Base-by-base conservation (phyloP, 2,329 filamentous ascomycete species). In the Pestalotiopsis sp. region DNA sequence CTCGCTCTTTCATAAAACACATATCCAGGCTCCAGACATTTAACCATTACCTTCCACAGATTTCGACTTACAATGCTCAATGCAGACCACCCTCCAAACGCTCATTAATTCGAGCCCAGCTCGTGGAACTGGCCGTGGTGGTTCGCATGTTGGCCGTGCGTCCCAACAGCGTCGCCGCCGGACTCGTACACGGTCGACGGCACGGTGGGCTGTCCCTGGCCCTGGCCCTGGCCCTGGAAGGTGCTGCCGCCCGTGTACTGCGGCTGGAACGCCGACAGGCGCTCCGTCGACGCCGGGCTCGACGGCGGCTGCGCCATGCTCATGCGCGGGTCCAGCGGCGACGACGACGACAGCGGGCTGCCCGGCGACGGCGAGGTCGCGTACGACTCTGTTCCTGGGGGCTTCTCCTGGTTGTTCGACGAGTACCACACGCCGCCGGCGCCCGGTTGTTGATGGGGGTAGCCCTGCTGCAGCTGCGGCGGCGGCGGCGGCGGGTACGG, bases 71-170 rank as follows among this genome's bases (percentile, higher is more conserved):
- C 10, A 11, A 61, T 11, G 38, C 5, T 39, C 11, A 22, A 52
- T 1, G 10, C n/a, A 4, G 11, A 11, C 4, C n/a, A 4, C 6
- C 39, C 58, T 7, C 35, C 10, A 4, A 13, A 7, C 56, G 5
- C 10, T 58, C n/a, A 6, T 20, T 3, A 3, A 58, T 35, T 6
- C 14, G 48, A 67, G n/a, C 60, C 38, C 71, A 84, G 68, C 75
- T 84, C 82, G 57, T 83, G 80, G 67, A 82, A 79, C 66, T 82
- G 73, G 1, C 81, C 80, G 9, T 71, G 77, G 65, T 81, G 79
- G 59, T 80, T 74, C 26, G 72, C 65, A 62, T 78, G 75, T 11
- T 73, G 73, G 44, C 74, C 74, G 3, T 69, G 62, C 13, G 70
- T 73, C 10, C 80, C 79, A 13, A 78, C 73, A 4, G 70, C 73